These are phyloP conservation scores for Lachancea quebecensis DNA, from an alignment of 805 yeast species.

Conservation along the genomic window DNA sequence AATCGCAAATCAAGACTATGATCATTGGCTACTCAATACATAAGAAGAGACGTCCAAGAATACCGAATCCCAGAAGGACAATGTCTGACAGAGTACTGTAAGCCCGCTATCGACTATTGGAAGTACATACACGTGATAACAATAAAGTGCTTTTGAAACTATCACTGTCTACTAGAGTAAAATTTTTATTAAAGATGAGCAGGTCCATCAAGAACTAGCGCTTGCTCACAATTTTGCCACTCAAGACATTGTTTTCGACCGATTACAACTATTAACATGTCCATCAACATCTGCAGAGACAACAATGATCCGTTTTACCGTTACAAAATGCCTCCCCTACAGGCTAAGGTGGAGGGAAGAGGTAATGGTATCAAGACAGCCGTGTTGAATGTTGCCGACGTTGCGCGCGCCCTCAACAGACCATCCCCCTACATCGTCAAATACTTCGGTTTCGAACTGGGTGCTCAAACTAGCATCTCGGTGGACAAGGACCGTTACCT, in stretches of 20 bases:
- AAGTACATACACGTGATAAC: no score
- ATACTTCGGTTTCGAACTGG: conserved; percentile 92
- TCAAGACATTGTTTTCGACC: not conserved
- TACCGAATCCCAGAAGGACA: no score
- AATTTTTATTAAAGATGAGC: not conserved
- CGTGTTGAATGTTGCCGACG: conserved; percentile 81
- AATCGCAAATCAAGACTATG: no score
- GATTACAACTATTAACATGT: conserved; percentile 43
- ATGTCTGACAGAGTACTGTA: no score
- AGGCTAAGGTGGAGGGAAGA: conserved; percentile 95
- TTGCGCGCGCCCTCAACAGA: conserved; percentile 84
- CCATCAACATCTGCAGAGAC: conserved; percentile 93
- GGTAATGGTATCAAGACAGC: conserved; percentile 99
- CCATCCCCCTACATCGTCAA: conserved; percentile 90
- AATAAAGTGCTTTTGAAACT: not conserved
- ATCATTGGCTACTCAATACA: no score
- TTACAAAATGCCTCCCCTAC: conserved; percentile 97
- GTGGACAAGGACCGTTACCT: conserved; percentile 79
- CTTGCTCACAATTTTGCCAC: not conserved
- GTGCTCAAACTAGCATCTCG: conserved; percentile 86
- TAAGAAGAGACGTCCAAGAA: no score
- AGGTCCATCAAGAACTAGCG: not conserved
- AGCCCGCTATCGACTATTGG: no score
- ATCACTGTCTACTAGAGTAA: conserved; percentile 3
- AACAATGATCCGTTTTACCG: conserved; percentile 98